Evolutionary conservation across 306 rosid species (phyloP).

Genomic region (Nissolia schottii): DNA sequence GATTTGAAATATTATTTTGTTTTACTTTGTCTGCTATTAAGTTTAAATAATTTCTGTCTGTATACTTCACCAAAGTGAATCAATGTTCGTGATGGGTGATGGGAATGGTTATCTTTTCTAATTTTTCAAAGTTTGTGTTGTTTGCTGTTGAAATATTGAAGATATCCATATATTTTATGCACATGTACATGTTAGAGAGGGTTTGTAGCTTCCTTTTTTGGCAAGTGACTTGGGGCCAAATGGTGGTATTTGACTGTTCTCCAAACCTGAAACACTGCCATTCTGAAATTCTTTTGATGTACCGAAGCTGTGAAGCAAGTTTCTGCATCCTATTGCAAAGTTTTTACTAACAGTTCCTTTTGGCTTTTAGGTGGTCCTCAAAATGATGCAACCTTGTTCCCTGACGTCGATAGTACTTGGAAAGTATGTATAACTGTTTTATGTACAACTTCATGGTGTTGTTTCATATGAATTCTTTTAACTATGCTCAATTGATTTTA

Average conservation of each 20-base stretch:
- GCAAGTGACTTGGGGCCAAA: not conserved
- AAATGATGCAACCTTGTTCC: conserved; percentile 63
- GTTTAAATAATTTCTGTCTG: not conserved
- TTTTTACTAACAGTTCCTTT: not conserved
- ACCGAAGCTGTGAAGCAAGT: not conserved
- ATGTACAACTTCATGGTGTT: conserved; percentile 3
- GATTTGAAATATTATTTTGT: not conserved
- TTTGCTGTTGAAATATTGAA: conserved; percentile 12
- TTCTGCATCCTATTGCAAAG: not conserved
- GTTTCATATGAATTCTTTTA: conserved; percentile 3
- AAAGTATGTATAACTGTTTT: conserved; percentile 57
- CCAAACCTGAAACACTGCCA: not conserved
- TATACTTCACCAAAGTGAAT: not conserved
- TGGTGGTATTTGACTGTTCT: not conserved
- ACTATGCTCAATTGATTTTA: not conserved
- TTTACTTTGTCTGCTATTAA: not conserved
- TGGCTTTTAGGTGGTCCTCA: conserved; percentile 67
- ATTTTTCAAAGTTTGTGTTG: not conserved
- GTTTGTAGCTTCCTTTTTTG: not conserved
- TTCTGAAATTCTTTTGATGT: not conserved
- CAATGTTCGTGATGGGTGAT: not conserved
- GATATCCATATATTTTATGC: not conserved
- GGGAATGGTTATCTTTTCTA: not conserved
- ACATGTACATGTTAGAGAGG: not conserved
- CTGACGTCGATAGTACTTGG: conserved; percentile 86